phyloP scores from a whole-genome alignment of 257 asterid species.

The Verbena officinalis region DNA sequence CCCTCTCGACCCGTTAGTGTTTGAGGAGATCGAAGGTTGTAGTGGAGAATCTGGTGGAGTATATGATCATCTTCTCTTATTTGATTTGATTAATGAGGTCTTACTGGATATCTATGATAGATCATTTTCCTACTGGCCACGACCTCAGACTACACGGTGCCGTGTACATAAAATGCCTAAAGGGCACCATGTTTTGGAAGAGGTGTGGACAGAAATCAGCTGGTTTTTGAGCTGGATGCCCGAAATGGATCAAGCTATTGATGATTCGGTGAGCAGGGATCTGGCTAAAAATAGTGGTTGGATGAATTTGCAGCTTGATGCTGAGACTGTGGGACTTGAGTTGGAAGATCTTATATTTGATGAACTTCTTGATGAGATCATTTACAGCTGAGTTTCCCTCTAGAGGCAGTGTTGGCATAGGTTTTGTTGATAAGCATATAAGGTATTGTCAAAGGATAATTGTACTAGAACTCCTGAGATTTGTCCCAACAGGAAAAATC shows the following conservation, averaged over 20 bases:
- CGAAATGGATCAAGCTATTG: conserved; percentile 47
- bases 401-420: no score
- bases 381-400: conserved; percentile 18
- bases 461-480: no score
- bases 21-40: conserved; percentile 56
- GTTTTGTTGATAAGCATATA: no score
- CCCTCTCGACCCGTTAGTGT: conserved; percentile 58
- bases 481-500: no score
- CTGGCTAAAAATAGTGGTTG: conserved; percentile 51
- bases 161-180: conserved; percentile 59
- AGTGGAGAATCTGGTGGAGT: conserved; percentile 39
- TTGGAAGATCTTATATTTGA: conserved; percentile 65
- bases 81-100: conserved; percentile 70
- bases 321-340: conserved; percentile 70
- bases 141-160: conserved; percentile 46
- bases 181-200: conserved; percentile 61
- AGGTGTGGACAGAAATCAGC: conserved; percentile 68
- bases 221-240: conserved; percentile 43
- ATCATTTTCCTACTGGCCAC: conserved; percentile 74
- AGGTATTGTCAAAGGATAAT: no score
- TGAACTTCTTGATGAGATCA: conserved; percentile 65
- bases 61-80: conserved; percentile 55
- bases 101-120: conserved; percentile 57
- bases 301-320: conserved; percentile 81
- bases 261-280: conserved; percentile 65